These are phyloP conservation scores for Zizania palustris DNA, from an alignment of 202 grass and related monocot species.

Conservation along the genomic window DNA sequence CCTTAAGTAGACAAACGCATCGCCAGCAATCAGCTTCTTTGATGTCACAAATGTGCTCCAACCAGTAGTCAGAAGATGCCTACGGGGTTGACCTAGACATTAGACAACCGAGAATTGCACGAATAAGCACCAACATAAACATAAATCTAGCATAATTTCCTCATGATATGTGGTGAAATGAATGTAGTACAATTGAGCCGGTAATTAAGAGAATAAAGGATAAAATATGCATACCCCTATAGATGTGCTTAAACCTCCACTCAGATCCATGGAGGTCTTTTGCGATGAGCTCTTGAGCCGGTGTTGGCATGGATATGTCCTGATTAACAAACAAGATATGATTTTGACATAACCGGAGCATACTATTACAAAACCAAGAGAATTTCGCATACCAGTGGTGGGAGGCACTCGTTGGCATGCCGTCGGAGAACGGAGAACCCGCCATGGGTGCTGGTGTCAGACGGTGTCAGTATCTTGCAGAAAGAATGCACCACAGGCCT, in stretches of 20 bases:
- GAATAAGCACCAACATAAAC: constrained; percentile 21
- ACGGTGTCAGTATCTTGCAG: constrained; percentile 98
- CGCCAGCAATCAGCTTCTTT: constrained; percentile 81
- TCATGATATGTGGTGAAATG: constrained; percentile 15
- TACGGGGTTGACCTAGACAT: constrained; percentile 79
- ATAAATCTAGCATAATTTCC: constrained; percentile 15
- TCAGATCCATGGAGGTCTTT: constrained; percentile 84
- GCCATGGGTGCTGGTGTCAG: constrained; percentile 97
- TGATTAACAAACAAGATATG: constrained; percentile 32
- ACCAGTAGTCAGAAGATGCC: constrained; percentile 88
- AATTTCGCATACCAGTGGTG: constrained; percentile 55
- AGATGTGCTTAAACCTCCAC: constrained; percentile 99
- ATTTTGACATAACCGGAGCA: constrained; percentile 17
- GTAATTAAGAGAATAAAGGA: neutral
- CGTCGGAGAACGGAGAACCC: constrained; percentile 91
- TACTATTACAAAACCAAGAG: constrained; percentile 8
- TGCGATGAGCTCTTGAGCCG: constrained; percentile 82
- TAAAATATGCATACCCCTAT: constrained; percentile 58
- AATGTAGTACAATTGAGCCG: constrained; percentile 18
- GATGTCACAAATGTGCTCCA: constrained; percentile 98
- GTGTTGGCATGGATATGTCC: constrained; percentile 83
- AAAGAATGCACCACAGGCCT: constrained; percentile 78
- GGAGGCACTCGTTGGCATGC: constrained; percentile 94
- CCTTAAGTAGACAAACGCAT: constrained; percentile 96
- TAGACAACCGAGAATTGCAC: constrained; percentile 40